These are phyloP conservation scores for Echites panduratus DNA, from an alignment of 257 asterid species.

Conservation along the genomic window DNA sequence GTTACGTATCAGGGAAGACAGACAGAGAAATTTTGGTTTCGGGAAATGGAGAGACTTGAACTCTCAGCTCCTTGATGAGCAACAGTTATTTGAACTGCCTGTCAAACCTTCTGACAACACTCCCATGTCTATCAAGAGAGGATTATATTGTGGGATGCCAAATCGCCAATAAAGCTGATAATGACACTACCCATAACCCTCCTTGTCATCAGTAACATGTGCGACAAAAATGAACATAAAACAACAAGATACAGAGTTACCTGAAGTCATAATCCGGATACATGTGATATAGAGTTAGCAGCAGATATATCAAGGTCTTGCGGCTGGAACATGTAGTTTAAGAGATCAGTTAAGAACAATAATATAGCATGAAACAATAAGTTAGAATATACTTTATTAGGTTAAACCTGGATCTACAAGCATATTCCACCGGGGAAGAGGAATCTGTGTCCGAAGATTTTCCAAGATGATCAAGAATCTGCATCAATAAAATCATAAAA, in stretches of 20 bases:
- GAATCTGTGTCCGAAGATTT: slow-evolving; percentile 76
- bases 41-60: slow-evolving; percentile 99
- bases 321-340: slow-evolving; percentile 47
- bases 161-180: slow-evolving; percentile 97
- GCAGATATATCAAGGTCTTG: slow-evolving; percentile 84
- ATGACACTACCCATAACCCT: slow-evolving; percentile 98
- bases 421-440: slow-evolving; percentile 76
- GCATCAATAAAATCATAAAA: slow-evolving; percentile 15
- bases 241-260: slow-evolving; percentile 57
- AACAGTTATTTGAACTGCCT: slow-evolving; percentile 92
- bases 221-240: slow-evolving; percentile 9
- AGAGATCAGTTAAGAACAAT: slow-evolving; percentile 18
- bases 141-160: slow-evolving; percentile 94
- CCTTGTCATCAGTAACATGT: slow-evolving; percentile 29
- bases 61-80: slow-evolving; percentile 99
- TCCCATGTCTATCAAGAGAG: slow-evolving; percentile 67
- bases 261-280: slow-evolving; percentile 97
- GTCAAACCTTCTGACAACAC: slow-evolving; percentile 99
- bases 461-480: slow-evolving; percentile 74
- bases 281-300: slow-evolving; percentile 87
- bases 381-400: slow-evolving; percentile 4
- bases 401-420: slow-evolving; percentile 69
- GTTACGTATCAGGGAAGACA: slow-evolving; percentile 16
- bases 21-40: slow-evolving; percentile 27
- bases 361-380: slow-evolving; percentile 1